Evolutionary conservation across 2,329 filamentous ascomycete species (phyloP).

Genomic region (Colletotrichum navitas): DNA sequence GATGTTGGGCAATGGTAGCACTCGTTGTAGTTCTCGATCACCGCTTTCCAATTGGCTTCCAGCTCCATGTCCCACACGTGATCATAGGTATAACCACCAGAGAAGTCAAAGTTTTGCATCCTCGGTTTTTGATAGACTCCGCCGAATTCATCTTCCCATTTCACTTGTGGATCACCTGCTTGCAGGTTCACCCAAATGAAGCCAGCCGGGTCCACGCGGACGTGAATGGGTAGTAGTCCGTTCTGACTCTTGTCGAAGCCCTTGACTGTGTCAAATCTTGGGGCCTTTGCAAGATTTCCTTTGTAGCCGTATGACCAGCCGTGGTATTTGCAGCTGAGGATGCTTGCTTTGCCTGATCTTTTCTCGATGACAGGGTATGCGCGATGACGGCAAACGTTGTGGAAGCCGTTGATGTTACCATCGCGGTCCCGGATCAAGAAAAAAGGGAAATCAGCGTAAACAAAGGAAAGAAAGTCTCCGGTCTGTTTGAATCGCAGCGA

Average conservation of each 20-base stretch:
- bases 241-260: slow-evolving; percentile 56
- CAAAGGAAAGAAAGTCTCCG: slow-evolving; percentile 42
- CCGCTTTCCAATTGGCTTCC: slow-evolving; percentile 56
- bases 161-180: slow-evolving; percentile 51
- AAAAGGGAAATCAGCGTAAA: slow-evolving; percentile 44
- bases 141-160: slow-evolving; percentile 58
- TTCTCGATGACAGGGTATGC: slow-evolving; percentile 44
- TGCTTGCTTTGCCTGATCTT: slow-evolving; percentile 39
- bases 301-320: slow-evolving; percentile 60
- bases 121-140: slow-evolving; percentile 45
- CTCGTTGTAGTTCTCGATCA: slow-evolving; percentile 63
- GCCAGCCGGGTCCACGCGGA: slow-evolving; percentile 58
- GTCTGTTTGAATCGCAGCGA: slow-evolving; percentile 42
- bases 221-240: slow-evolving; percentile 53
- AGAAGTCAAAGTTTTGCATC: slow-evolving; percentile 46
- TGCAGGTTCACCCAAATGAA: slow-evolving; percentile 67
- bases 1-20: slow-evolving; percentile 63
- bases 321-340: slow-evolving; percentile 53
- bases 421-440: slow-evolving; percentile 45
- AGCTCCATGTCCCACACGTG: slow-evolving; percentile 51
- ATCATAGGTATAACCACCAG: slow-evolving; percentile 47
- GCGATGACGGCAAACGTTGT: slow-evolving; percentile 44
- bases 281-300: slow-evolving; percentile 58
- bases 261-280: slow-evolving; percentile 54
- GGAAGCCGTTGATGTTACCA: slow-evolving; percentile 43